These are phyloP conservation scores for Orbilia ellipsospora DNA, from an alignment of 2,329 filamentous ascomycete species.

Conservation along the genomic window DNA sequence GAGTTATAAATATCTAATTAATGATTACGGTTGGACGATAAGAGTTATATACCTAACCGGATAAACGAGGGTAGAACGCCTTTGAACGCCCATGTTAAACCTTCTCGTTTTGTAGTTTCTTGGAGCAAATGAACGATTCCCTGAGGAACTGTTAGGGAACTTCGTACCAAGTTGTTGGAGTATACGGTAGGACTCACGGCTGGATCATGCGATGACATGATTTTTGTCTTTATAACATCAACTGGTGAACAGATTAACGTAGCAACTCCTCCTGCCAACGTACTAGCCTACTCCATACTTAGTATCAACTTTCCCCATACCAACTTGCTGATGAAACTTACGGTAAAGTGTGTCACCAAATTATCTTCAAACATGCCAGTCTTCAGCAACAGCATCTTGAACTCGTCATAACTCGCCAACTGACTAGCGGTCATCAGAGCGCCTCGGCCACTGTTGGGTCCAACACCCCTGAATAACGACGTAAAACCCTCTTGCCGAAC, in stretches of 20 bases:
- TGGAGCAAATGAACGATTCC: conserved; percentile 71
- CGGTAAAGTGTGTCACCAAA: conserved; percentile 80
- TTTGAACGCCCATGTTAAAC: conserved; percentile 85
- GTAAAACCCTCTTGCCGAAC: conserved; percentile 79
- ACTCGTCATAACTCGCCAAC: conserved; percentile 83
- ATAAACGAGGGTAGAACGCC: conserved; percentile 83
- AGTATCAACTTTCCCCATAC: background rate
- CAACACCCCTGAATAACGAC: conserved; percentile 84
- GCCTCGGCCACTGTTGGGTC: conserved; percentile 82
- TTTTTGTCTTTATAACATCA: conserved; percentile 87
- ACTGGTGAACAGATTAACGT: conserved; percentile 85
- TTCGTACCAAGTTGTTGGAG: background rate
- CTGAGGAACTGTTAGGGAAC: conserved; percentile 56
- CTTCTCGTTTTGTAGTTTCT: conserved; percentile 77
- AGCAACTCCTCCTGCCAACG: conserved; percentile 74
- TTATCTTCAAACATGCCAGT: conserved; percentile 76
- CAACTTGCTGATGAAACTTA: conserved; percentile 67
- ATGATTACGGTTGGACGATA: background rate
- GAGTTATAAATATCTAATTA: background rate
- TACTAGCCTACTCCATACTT: conserved; percentile 34
- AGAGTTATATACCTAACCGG: conserved; percentile 63
- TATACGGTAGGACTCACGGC: conserved; percentile 19
- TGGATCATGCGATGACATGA: conserved; percentile 76
- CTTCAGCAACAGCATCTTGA: conserved; percentile 76
- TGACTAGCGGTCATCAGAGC: conserved; percentile 90